Conservation (phyloP, 2,329 filamentous ascomycete genomes). For the Xylariaceae sp. region DNA sequence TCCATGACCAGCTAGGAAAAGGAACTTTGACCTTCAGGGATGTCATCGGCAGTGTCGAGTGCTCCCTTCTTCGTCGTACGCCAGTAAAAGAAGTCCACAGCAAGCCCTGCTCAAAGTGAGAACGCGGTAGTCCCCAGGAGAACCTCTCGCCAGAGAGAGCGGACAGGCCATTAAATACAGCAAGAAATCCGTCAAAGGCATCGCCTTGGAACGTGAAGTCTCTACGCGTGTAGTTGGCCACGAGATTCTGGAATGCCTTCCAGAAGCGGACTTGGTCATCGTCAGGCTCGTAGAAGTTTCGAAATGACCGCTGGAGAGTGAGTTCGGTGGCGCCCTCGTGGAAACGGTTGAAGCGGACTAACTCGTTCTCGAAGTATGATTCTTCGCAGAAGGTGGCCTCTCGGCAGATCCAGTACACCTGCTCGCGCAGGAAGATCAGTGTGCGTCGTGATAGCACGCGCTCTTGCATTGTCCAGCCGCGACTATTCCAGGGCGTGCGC, state of each 20-base stretch:
- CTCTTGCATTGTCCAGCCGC: too few species aligned
- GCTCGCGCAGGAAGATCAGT: too few species aligned
- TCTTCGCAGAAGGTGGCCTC: neutral
- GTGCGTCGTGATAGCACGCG: too few species aligned
- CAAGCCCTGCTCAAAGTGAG: conserved; percentile 3
- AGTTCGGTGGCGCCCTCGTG: neutral
- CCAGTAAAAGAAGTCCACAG: neutral
- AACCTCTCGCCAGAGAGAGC: neutral
- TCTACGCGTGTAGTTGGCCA: conserved; percentile 1
- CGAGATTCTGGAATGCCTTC: neutral
- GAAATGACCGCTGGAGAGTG: neutral
- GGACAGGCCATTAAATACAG: neutral
- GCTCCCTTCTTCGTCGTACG: neutral
- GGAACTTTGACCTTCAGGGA: neutral
- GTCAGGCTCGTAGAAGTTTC: neutral
- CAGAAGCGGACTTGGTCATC: neutral
- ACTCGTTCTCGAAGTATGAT: neutral
- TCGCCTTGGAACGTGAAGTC: conserved; percentile 7
- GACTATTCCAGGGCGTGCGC: too few species aligned
- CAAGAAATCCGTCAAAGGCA: neutral
- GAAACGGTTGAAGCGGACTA: neutral
- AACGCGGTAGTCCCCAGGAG: conserved; percentile 3
- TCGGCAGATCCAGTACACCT: too few species aligned
- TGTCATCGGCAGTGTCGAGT: conserved; percentile 2
- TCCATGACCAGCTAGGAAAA: neutral